These are phyloP conservation scores for Austroboletus niveus DNA, from an alignment of 1,284 basidiomycete genomes.

Conservation along the genomic window DNA sequence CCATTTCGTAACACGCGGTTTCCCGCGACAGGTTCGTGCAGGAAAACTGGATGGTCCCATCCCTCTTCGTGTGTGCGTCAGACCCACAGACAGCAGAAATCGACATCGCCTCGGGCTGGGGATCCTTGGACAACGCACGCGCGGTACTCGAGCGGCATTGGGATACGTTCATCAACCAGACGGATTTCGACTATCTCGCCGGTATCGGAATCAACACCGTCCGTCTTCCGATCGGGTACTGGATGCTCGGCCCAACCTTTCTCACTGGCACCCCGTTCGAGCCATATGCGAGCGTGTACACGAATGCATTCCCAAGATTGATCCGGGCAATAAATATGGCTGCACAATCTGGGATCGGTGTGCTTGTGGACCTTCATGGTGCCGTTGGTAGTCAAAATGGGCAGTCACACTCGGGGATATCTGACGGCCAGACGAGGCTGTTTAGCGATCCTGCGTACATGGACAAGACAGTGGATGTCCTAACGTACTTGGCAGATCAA, in stretches of 20 bases:
- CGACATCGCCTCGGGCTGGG: conserved; percentile 50
- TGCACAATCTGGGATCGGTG: conserved; percentile 37
- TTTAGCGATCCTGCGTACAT: conserved; percentile 53
- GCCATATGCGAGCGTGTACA: conserved; percentile 57
- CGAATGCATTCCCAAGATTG: conserved; percentile 59
- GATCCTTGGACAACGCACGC: conserved; percentile 45
- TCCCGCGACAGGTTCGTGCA: conserved; percentile 65
- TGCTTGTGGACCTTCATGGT: conserved; percentile 31
- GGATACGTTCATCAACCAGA: conserved; percentile 72
- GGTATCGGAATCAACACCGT: conserved; percentile 73
- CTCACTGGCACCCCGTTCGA: conserved; percentile 52
- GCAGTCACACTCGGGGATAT: conserved; percentile 69
- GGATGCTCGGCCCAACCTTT: conserved; percentile 51
- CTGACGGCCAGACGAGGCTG: conserved; percentile 55
- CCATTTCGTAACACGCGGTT: too few species aligned
- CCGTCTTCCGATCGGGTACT: conserved; percentile 69
- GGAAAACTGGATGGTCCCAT: conserved; percentile 77
- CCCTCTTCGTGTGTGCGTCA: conserved; percentile 62
- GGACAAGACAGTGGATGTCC: conserved; percentile 57
- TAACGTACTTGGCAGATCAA: conserved; percentile 56
- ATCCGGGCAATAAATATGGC: conserved; percentile 70
- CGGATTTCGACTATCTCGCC: conserved; percentile 62
- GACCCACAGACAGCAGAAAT: conserved; percentile 54
- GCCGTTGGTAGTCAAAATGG: conserved; percentile 61
- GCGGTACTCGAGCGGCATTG: conserved; percentile 70